phyloP scores from a whole-genome alignment of 306 rosid species.

The Cyclanthera cordifolia region DNA sequence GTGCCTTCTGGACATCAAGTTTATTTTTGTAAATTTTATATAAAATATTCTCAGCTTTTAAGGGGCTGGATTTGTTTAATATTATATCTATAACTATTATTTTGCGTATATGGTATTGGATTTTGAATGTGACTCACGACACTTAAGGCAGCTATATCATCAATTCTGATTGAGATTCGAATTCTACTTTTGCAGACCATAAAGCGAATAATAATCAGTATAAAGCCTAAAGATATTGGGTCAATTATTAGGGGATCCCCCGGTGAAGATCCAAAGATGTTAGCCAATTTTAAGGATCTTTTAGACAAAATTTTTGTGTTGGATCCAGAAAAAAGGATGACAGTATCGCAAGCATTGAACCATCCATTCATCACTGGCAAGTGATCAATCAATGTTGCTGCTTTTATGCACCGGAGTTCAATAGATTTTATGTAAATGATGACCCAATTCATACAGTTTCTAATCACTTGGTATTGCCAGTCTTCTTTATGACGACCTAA shows the following conservation, averaged over 20 bases:
- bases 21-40: too few species aligned
- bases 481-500: slow-evolving; percentile 64
- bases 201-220: slow-evolving; percentile 71
- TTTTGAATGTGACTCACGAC: background rate
- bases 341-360: slow-evolving; percentile 88
- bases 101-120: background rate
- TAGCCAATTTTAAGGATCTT: slow-evolving; percentile 81
- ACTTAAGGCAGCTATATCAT: background rate
- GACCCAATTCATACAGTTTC: slow-evolving; percentile 60
- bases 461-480: slow-evolving; percentile 65
- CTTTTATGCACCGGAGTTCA: slow-evolving; percentile 57
- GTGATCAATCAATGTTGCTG: slow-evolving; percentile 86
- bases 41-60: too few species aligned
- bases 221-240: slow-evolving; percentile 84
- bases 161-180: slow-evolving; percentile 9
- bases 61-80: background rate
- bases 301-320: slow-evolving; percentile 69
- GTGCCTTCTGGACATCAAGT: too few species aligned
- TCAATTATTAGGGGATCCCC: slow-evolving; percentile 60
- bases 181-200: slow-evolving; percentile 41
- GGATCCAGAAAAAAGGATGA: slow-evolving; percentile 98
- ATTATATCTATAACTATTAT: background rate
- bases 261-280: slow-evolving; percentile 94
- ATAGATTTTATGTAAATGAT: slow-evolving; percentile 70
- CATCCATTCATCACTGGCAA: slow-evolving; percentile 99